phyloP scores from a whole-genome alignment of 257 asterid species.

The Anisodus tanguticus region DNA sequence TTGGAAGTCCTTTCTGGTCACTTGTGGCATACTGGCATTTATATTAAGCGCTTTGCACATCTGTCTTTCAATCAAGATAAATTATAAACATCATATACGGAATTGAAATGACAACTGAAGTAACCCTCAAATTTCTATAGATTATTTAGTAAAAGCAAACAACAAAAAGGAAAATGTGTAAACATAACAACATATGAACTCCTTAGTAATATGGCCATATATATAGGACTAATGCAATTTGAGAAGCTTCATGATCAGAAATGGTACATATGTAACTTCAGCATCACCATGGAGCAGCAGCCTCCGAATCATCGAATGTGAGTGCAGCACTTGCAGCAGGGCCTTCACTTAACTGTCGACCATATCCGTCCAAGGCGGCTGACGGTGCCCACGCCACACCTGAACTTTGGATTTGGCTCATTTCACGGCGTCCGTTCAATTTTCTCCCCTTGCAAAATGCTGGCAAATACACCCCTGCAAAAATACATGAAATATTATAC shows the following conservation, averaged over 20 bases:
- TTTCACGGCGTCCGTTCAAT: constrained; percentile 43
- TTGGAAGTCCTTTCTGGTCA: too few species aligned
- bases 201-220: background rate
- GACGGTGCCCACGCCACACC: constrained; percentile 42
- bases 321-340: constrained; percentile 12
- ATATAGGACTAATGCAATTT: background rate
- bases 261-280: background rate
- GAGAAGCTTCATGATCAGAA: background rate
- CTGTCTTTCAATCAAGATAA: too few species aligned
- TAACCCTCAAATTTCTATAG: background rate
- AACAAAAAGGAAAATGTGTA: background rate
- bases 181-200: background rate
- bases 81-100: background rate
- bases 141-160: constrained; percentile 19
- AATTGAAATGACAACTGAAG: background rate
- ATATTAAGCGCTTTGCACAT: too few species aligned
- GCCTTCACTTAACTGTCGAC: constrained; percentile 25
- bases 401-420: constrained; percentile 52
- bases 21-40: too few species aligned
- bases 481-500: background rate
- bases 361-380: constrained; percentile 19
- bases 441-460: constrained; percentile 47
- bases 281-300: constrained; percentile 13
- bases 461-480: constrained; percentile 49
- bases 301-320: constrained; percentile 10